Evolutionary conservation across 176 grass and related monocot species (phyloP).

Genomic region (Oryza australiensis): DNA sequence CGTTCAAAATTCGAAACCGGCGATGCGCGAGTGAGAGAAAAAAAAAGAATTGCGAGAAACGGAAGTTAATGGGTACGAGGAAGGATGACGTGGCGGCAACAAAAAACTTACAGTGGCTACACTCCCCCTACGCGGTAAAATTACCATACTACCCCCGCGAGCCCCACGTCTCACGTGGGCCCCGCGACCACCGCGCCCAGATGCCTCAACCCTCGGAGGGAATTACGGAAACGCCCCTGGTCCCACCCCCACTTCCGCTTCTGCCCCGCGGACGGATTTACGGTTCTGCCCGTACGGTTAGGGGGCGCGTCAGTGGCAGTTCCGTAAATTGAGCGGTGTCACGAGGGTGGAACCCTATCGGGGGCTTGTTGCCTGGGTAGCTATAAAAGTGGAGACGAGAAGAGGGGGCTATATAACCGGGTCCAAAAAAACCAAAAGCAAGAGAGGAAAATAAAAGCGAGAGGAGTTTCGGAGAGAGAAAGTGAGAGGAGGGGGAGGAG

Average conservation of each 20-base stretch:
- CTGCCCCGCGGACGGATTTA: not conserved
- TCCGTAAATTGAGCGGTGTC: not conserved
- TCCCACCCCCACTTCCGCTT: not conserved
- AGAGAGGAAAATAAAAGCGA: slow-evolving; percentile 44
- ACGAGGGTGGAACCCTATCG: not conserved
- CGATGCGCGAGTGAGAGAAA: slow-evolving; percentile 23
- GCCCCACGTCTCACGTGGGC: not conserved
- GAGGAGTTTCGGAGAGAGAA: slow-evolving; percentile 53
- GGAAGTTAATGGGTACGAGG: slow-evolving; percentile 74
- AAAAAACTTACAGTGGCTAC: slow-evolving; percentile 12
- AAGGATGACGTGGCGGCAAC: slow-evolving; percentile 70
- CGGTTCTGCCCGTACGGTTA: not conserved
- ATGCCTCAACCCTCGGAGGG: not conserved
- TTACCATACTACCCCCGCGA: slow-evolving; percentile 45
- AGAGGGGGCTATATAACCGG: slow-evolving; percentile 45
- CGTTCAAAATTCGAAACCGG: slow-evolving; percentile 58
- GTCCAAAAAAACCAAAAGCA: slow-evolving; percentile 34
- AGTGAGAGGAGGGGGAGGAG: slow-evolving; percentile 16
- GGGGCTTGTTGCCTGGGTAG: not conserved
- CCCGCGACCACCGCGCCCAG: slow-evolving; percentile 26
- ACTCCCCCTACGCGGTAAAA: not conserved
- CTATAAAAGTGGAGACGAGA: slow-evolving; percentile 37
- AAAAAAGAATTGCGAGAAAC: slow-evolving; percentile 1
- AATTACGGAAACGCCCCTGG: slow-evolving; percentile 20
- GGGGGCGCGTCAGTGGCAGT: not conserved